These are phyloP conservation scores for Oxyria digyna DNA, from an alignment of 148 eudicot species.

Conservation along the genomic window DNA sequence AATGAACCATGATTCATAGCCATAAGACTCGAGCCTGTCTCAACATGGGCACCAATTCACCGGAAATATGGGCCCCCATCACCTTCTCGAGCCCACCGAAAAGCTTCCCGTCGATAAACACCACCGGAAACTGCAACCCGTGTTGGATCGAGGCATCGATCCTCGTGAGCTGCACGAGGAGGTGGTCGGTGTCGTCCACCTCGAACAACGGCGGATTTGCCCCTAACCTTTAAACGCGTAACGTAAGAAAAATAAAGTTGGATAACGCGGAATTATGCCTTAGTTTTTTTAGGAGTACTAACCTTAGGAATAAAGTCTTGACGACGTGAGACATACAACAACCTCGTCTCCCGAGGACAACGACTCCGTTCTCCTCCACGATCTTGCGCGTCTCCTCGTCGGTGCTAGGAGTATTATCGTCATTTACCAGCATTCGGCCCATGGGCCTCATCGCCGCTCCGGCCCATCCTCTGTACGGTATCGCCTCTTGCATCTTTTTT, in stretches of 20 bases:
- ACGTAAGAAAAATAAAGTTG: too few relatives aligned
- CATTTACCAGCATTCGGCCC: neutral
- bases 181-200: conserved; percentile 35
- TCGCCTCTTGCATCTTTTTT: conserved; percentile 35
- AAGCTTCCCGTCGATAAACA: conserved; percentile 58
- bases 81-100: conserved; percentile 74
- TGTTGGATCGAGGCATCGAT: neutral
- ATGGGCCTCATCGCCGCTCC: conserved; percentile 15
- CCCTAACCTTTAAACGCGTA: too few relatives aligned
- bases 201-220: conserved; percentile 52
- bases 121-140: conserved; percentile 43
- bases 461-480: conserved; percentile 30
- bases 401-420: neutral
- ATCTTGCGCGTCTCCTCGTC: conserved; percentile 10
- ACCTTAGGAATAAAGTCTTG: conserved; percentile 41
- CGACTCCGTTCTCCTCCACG: conserved; percentile 53
- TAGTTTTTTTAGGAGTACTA: too few relatives aligned
- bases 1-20: conserved; percentile 28
- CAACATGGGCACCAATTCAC: conserved; percentile 66
- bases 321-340: conserved; percentile 87
- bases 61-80: conserved; percentile 72
- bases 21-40: conserved; percentile 70
- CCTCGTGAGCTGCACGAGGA: conserved; percentile 18
- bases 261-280: too few relatives aligned
- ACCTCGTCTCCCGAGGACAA: conserved; percentile 50